Percentiles rank a stretch among this genome's conserved stretches.
Evolutionary conservation across 1,139 yeast species (phyloP).

Genomic region (Eremothecium sinecaudum): DNA sequence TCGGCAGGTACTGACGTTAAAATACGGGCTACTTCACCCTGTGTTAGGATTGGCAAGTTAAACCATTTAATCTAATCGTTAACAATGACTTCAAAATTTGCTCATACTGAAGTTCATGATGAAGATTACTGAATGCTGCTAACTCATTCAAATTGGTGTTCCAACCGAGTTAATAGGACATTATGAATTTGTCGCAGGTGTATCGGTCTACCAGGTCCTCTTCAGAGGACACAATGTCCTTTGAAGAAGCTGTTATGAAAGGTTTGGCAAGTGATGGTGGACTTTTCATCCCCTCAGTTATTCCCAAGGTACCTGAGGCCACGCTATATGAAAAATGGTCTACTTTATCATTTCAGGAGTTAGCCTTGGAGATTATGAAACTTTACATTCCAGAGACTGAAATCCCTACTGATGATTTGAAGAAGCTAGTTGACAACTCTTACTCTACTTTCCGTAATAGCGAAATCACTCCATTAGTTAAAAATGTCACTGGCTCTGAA

Average conservation of each 20-base stretch:
- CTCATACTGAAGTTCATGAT: too few relatives aligned
- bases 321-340: constrained; percentile 58
- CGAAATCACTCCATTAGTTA: constrained; percentile 75
- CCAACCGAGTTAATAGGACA: too few relatives aligned
- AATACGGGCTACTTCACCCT: too few relatives aligned
- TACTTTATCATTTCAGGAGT: constrained; percentile 65
- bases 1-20: too few relatives aligned
- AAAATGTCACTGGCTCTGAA: constrained; percentile 45
- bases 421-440: constrained; percentile 52
- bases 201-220: constrained; percentile 86
- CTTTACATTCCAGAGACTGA: constrained; percentile 62
- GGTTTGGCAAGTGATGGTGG: constrained; percentile 98
- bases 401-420: constrained; percentile 61
- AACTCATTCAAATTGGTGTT: too few relatives aligned
- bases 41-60: too few relatives aligned
- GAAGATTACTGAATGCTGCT: too few relatives aligned
- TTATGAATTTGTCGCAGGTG: constrained; percentile 39
- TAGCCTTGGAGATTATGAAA: constrained; percentile 80
- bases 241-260: constrained; percentile 87
- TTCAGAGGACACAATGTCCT: constrained; percentile 47
- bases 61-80: too few relatives aligned
- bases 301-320: constrained; percentile 58
- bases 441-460: constrained; percentile 83
- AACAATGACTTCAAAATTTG: too few relatives aligned
- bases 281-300: constrained; percentile 73